Percentiles rank a stretch among this genome's conserved stretches.
These are phyloP conservation scores for Neurospora intermedia DNA, from an alignment of 495 filamentous ascomycete species.

Conservation along the genomic window DNA sequence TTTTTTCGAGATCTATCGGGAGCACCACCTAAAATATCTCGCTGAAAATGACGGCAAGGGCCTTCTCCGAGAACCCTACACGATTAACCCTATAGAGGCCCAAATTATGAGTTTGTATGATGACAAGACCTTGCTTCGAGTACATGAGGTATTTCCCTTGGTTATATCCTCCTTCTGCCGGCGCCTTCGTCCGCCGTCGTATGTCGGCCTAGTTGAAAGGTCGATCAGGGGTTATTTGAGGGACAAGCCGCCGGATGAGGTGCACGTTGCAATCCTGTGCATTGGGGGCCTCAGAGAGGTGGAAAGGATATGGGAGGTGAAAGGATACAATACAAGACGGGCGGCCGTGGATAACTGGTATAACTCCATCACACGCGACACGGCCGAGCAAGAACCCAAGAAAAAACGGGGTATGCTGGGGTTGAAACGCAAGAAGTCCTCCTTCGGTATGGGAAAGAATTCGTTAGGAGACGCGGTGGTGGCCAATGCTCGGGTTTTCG, in stretches of 20 bases:
- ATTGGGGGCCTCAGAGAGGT: conserved; percentile 45
- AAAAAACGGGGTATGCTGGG: conserved; percentile 36
- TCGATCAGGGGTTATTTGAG: conserved; percentile 46
- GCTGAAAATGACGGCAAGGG: conserved; percentile 30
- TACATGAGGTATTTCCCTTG: conserved; percentile 45
- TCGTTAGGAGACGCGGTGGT: conserved; percentile 3
- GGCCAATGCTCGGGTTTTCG: neutral
- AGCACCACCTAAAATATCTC: conserved; percentile 42
- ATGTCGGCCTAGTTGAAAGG: conserved; percentile 44
- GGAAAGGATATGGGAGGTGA: conserved; percentile 46
- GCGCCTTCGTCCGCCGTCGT: conserved; percentile 44
- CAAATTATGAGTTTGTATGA: conserved; percentile 48
- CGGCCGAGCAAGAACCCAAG: conserved; percentile 30
- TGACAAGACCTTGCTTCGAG: conserved; percentile 41
- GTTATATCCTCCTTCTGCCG: conserved; percentile 46
- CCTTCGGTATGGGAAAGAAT: conserved; percentile 16
- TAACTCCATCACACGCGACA: conserved; percentile 30
- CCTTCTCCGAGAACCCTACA: conserved; percentile 27
- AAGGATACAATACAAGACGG: conserved; percentile 45
- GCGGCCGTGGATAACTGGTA: conserved; percentile 45
- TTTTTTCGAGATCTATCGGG: conserved; percentile 48
- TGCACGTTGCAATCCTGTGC: conserved; percentile 43
- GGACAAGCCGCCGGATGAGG: conserved; percentile 43
- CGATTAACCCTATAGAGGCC: conserved; percentile 41
- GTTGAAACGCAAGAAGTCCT: conserved; percentile 40